Conservation (phyloP, 306 rosid species). For the Gynostemma pentaphyllum region DNA sequence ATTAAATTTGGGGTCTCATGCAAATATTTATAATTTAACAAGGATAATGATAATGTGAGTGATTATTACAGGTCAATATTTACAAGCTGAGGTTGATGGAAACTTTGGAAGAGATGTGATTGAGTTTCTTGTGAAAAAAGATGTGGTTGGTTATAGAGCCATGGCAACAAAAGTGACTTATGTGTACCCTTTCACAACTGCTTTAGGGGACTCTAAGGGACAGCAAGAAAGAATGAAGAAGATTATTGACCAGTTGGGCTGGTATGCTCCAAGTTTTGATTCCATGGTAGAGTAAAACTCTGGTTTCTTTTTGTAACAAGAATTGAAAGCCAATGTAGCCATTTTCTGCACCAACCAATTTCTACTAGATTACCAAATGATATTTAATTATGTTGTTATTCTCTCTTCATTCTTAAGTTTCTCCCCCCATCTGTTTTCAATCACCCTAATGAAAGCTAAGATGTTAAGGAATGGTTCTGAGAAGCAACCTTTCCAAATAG, state of each 20-base stretch:
- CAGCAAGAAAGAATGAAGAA: conserved; percentile 70
- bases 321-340: neutral
- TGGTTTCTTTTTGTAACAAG: neutral
- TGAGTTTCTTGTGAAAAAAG: conserved; percentile 85
- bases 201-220: conserved; percentile 87
- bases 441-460: too few species aligned
- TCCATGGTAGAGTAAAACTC: conserved; percentile 32
- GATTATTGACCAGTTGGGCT: conserved; percentile 58
- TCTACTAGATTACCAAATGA: too few species aligned
- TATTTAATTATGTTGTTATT: too few species aligned
- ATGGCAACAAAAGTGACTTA: conserved; percentile 78
- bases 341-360: too few species aligned
- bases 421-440: too few species aligned
- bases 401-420: too few species aligned
- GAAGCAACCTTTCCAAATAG: too few species aligned
- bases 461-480: too few species aligned
- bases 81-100: conserved; percentile 86
- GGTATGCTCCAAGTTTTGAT: conserved; percentile 92
- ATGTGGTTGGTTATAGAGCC: conserved; percentile 60
- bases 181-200: conserved; percentile 84
- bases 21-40: neutral
- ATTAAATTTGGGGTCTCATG: neutral
- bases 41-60: too few species aligned
- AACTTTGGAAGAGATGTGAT: conserved; percentile 68
- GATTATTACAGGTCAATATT: conserved; percentile 47